phyloP scores from a whole-genome alignment of 192 early-diverging fungal genomes.

The Coemansia sp. region DNA sequence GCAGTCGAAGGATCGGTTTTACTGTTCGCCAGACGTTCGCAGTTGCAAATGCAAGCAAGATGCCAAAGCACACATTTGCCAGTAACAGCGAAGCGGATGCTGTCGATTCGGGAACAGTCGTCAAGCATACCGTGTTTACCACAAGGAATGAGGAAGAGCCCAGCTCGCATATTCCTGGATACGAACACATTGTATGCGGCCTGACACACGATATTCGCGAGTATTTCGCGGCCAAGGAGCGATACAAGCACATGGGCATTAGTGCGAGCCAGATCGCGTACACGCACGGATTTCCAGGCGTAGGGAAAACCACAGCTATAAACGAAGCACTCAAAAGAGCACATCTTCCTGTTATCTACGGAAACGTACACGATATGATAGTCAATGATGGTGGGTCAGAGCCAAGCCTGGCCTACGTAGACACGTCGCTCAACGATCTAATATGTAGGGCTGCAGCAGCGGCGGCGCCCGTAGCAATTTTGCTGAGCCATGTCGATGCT shows the following conservation, averaged over 20 bases:
- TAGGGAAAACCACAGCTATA: conserved; percentile 39
- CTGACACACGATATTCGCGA: conserved; percentile 21
- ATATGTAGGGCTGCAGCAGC: conserved; percentile 12
- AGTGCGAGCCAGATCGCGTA: conserved; percentile 23
- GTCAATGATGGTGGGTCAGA: conserved; percentile 35
- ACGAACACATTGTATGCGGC: conserved; percentile 14
- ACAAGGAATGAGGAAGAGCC: neutral
- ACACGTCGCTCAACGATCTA: conserved; percentile 29
- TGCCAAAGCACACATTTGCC: too few relatives aligned
- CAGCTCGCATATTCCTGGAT: conserved; percentile 14
- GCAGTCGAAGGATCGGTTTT: conserved; percentile 14
- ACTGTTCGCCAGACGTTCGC: neutral
- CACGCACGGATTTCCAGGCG: conserved; percentile 29
- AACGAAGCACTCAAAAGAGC: conserved; percentile 15
- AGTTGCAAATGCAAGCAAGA: neutral
- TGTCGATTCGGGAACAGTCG: conserved; percentile 5
- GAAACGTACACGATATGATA: conserved; percentile 30
- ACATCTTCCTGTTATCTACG: conserved; percentile 17
- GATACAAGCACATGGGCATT: conserved; percentile 22
- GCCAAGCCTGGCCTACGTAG: conserved; percentile 29
- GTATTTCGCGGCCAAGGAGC: conserved; percentile 27
- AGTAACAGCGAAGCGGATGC: neutral
- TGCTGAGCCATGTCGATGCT: conserved; percentile 26
- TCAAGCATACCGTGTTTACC: conserved; percentile 5
- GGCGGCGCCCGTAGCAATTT: conserved; percentile 30